phyloP scores from a whole-genome alignment of 352 stramenopile genomes.

The Globisporangium sylvaticum region DNA sequence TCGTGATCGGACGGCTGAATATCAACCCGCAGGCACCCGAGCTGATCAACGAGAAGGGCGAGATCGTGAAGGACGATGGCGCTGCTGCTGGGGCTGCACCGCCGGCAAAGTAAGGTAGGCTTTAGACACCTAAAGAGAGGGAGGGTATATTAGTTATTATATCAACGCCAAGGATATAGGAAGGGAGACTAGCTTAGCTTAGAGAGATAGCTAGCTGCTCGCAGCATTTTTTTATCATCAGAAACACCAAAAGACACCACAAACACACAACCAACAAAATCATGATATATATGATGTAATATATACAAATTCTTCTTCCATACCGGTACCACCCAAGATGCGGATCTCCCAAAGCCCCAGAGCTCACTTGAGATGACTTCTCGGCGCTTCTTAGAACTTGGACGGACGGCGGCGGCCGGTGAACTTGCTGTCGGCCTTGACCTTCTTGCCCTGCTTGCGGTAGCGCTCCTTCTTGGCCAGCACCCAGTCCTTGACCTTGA shows the following conservation, averaged over 20 bases:
- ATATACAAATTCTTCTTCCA: conserved; percentile 29
- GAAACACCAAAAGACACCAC: conserved; percentile 15
- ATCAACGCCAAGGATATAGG: background rate
- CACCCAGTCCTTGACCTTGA: conserved; percentile 94
- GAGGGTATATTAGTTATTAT: conserved; percentile 1
- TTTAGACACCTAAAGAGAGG: background rate
- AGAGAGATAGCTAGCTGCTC: background rate
- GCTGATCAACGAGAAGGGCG: conserved; percentile 79
- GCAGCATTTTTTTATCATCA: conserved; percentile 11
- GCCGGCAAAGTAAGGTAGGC: background rate
- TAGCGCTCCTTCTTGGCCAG: conserved; percentile 97
- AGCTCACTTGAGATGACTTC: background rate
- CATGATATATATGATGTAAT: conserved; percentile 42
- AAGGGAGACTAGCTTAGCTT: background rate
- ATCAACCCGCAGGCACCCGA: conserved; percentile 85
- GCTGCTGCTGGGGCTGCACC: background rate
- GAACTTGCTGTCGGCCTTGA: conserved; percentile 98
- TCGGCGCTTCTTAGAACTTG: conserved; percentile 87
- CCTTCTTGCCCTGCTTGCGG: conserved; percentile 96
- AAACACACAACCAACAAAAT: conserved; percentile 20
- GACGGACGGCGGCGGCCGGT: conserved; percentile 93
- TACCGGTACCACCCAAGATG: background rate
- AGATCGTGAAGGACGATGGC: conserved; percentile 44
- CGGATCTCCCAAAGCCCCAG: background rate
- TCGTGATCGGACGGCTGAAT: conserved; percentile 82